Evolutionary conservation across 495 filamentous ascomycete genomes (phyloP).

Genomic region (Pyrenopolyporus hunteri): DNA sequence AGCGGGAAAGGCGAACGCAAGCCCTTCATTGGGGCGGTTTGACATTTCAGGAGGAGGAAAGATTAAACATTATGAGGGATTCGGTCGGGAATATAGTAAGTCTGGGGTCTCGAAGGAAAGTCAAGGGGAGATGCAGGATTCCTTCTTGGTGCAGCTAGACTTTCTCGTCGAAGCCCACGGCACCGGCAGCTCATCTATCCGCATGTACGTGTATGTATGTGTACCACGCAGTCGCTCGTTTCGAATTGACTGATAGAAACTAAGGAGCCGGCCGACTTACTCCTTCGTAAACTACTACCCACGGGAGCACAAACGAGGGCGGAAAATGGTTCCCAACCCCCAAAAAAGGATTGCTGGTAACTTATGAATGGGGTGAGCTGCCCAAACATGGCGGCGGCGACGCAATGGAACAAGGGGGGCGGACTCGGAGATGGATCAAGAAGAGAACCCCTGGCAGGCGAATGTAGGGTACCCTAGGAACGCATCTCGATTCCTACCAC

Average conservation of each 20-base stretch:
- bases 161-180: slow-evolving; percentile 18
- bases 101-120: slow-evolving; percentile 21
- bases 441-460: slow-evolving; percentile 6
- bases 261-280: neutral
- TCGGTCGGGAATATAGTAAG: slow-evolving; percentile 21
- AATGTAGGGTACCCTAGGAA: slow-evolving; percentile 29
- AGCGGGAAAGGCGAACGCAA: slow-evolving; percentile 35
- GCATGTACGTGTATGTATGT: slow-evolving; percentile 5
- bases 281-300: slow-evolving; percentile 16
- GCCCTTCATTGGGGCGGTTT: slow-evolving; percentile 44
- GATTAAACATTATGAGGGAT: slow-evolving; percentile 35
- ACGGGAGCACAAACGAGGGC: slow-evolving; percentile 6
- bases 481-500: slow-evolving; percentile 22
- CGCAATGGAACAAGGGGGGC: slow-evolving; percentile 31
- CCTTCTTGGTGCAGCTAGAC: slow-evolving; percentile 16
- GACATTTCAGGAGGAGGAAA: slow-evolving; percentile 35
- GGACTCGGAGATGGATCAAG: slow-evolving; percentile 10
- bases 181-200: slow-evolving; percentile 3
- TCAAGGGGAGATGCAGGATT: slow-evolving; percentile 15
- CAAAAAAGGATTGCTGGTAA: slow-evolving; percentile 13
- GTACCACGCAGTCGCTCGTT: slow-evolving; percentile 1
- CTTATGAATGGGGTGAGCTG: slow-evolving; percentile 20
- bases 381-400: slow-evolving; percentile 20
- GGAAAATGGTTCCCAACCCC: slow-evolving; percentile 2
- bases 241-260: slow-evolving; percentile 1